Base-by-base conservation (phyloP, 306 rosid species). In the Casuarina cunninghamiana region DNA sequence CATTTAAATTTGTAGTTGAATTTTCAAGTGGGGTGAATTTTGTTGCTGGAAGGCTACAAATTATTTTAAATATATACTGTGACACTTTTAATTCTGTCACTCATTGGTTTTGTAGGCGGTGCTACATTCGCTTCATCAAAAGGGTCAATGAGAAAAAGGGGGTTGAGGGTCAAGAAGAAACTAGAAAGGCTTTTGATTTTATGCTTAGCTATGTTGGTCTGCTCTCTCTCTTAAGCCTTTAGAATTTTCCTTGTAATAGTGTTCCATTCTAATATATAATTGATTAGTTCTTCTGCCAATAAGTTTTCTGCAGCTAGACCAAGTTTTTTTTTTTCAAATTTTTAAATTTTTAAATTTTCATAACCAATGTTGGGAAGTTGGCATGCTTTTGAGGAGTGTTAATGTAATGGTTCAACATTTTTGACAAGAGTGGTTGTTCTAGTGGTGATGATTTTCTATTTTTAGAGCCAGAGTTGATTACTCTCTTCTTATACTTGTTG, bases 111-210 rank as follows among this genome's bases (percentile, higher is more conserved):
- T 80, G 69, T 69, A 94, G 98, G 97, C 83, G 93, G 66, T 95
- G 97, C 84, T 95, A 95, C 87, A 95, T 92, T 82, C 96, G 91
- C 76, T 95, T 92, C 83, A 92, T 95, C 74, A 90, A 90, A 86
- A 95, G 88, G 87, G 92, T 65, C 72, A 95, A 95, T 79, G 97
- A 95, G 53, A 86, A 84, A 86, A 95, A 87, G 84, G 97, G 98
- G 66, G 38, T 83, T 61, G 98, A 95, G 83, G 98, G 98, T 83
- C 97, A 92, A 83, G 98, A 95, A 83, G 98, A 95, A 87, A 95
- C 98, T 17, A 92, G 90, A 86, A 95, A 95, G 89, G 98, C 98
- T 77, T 95, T 89, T 82, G 98, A 95, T 75, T 95, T 92, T 87
- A 92, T 92, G 97, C 96, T 94, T 72, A 90, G 85, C 86, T 94